A percentile compares a stretch with the other conserved stretches of the same genome.
Conservation (phyloP, 257 asterid genomes). For the Lycium barbarum region DNA sequence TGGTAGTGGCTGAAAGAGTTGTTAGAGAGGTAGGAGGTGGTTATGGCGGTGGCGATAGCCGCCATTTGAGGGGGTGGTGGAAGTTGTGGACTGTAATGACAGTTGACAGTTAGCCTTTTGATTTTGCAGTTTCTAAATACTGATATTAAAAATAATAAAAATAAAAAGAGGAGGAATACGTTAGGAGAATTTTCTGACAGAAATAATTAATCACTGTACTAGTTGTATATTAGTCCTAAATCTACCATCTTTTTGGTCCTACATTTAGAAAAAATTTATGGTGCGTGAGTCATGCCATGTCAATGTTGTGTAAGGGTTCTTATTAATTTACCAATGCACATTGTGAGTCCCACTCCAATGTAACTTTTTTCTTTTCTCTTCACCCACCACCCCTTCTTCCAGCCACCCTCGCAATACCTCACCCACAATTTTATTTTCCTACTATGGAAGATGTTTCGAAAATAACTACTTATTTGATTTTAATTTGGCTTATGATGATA, state of each 20-base stretch:
- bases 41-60: conserved; percentile 36
- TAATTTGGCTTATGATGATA: too few species aligned
- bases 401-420: too few species aligned
- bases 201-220: background rate
- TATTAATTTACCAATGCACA: too few species aligned
- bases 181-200: background rate
- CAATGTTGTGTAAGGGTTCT: too few species aligned
- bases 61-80: conserved; percentile 30
- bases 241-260: background rate
- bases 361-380: too few species aligned
- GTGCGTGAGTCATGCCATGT: too few species aligned
- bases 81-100: conserved; percentile 30
- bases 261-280: background rate
- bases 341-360: too few species aligned
- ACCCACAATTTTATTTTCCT: too few species aligned
- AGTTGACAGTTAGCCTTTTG: conserved; percentile 25
- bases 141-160: background rate
- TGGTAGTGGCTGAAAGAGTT: conserved; percentile 28
- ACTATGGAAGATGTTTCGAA: too few species aligned
- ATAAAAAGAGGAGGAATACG: too few species aligned
- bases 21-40: conserved; percentile 35
- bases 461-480: too few species aligned
- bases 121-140: background rate
- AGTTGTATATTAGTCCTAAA: background rate
- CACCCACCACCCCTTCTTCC: too few species aligned